phyloP scores from a whole-genome alignment of 768 basidiomycete species.

The Galerina marginata region DNA sequence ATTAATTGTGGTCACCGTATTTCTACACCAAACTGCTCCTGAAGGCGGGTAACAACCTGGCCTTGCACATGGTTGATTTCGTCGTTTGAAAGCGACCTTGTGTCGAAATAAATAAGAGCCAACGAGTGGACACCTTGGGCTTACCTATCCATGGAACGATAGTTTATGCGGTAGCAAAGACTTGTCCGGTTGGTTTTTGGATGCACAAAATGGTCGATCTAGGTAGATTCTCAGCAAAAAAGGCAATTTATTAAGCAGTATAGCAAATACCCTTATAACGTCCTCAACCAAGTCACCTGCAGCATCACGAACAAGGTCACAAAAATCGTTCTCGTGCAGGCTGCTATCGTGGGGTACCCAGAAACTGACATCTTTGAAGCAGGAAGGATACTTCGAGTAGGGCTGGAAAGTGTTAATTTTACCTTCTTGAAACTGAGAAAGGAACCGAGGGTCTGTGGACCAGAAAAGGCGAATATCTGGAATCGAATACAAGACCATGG shows the following conservation, averaged over 20 bases:
- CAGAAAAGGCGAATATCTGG: slow-evolving; percentile 99
- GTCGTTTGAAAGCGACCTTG: slow-evolving; percentile 85
- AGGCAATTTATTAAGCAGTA: background rate
- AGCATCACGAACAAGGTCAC: slow-evolving; percentile 90
- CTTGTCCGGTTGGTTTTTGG: slow-evolving; percentile 84
- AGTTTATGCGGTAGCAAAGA: slow-evolving; percentile 90
- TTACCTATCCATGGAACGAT: slow-evolving; percentile 95
- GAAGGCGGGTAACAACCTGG: slow-evolving; percentile 59
- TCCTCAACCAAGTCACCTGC: slow-evolving; percentile 93
- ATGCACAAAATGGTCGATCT: slow-evolving; percentile 94
- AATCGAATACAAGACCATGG: slow-evolving; percentile 96
- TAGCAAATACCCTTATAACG: slow-evolving; percentile 74
- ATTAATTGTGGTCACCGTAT: slow-evolving; percentile 63
- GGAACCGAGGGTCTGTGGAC: slow-evolving; percentile 88
- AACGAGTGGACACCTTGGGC: slow-evolving; percentile 12
- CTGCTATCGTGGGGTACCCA: slow-evolving; percentile 68
- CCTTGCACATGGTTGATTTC: slow-evolving; percentile 86
- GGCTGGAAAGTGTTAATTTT: slow-evolving; percentile 84
- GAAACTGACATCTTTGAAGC: slow-evolving; percentile 95
- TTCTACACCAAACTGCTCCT: slow-evolving; percentile 77
- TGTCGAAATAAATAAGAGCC: slow-evolving; percentile 5
- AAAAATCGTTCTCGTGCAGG: slow-evolving; percentile 96
- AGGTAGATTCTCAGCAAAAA: slow-evolving; percentile 18
- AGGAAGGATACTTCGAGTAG: slow-evolving; percentile 92
- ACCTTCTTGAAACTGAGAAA: slow-evolving; percentile 81